Evolutionary conservation across 1,139 yeast genomes (phyloP).

Genomic region (Torulaspora globosa): DNA sequence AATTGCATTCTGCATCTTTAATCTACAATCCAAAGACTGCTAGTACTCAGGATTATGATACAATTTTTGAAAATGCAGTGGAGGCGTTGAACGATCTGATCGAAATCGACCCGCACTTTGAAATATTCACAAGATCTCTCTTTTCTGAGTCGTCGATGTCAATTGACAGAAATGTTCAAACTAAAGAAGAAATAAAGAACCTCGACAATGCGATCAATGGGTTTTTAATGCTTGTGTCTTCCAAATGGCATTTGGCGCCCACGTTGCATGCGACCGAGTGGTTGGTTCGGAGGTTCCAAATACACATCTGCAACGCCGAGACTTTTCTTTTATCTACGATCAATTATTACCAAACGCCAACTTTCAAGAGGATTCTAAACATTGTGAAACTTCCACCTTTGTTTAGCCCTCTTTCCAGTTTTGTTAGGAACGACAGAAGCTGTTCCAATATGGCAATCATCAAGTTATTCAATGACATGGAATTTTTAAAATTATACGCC

Average conservation of each 20-base stretch:
- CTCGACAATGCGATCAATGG: constrained; percentile 70
- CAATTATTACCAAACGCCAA: constrained; percentile 70
- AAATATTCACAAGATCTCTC: constrained; percentile 61
- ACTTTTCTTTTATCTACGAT: constrained; percentile 61
- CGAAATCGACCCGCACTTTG: constrained; percentile 68
- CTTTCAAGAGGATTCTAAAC: constrained; percentile 70
- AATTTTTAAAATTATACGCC: constrained; percentile 62
- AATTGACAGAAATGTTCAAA: constrained; percentile 77
- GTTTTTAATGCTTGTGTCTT: constrained; percentile 67
- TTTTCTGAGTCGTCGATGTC: constrained; percentile 76
- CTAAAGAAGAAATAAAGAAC: constrained; percentile 68
- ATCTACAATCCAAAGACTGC: constrained; percentile 85
- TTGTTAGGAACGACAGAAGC: constrained; percentile 57
- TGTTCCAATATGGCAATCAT: constrained; percentile 71
- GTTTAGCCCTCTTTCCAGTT: constrained; percentile 65
- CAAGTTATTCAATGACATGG: constrained; percentile 69
- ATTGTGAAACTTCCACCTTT: constrained; percentile 69
- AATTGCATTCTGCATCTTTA: constrained; percentile 82
- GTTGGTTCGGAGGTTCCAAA: constrained; percentile 88
- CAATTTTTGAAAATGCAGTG: constrained; percentile 63
- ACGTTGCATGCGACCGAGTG: constrained; percentile 86
- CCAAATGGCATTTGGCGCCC: constrained; percentile 62
- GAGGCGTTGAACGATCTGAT: constrained; percentile 76
- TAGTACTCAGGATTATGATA: constrained; percentile 86
- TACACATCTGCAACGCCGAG: constrained; percentile 78